Base-by-base conservation (phyloP, 1,284 basidiomycete species). In the Pascua guehoae region DNA sequence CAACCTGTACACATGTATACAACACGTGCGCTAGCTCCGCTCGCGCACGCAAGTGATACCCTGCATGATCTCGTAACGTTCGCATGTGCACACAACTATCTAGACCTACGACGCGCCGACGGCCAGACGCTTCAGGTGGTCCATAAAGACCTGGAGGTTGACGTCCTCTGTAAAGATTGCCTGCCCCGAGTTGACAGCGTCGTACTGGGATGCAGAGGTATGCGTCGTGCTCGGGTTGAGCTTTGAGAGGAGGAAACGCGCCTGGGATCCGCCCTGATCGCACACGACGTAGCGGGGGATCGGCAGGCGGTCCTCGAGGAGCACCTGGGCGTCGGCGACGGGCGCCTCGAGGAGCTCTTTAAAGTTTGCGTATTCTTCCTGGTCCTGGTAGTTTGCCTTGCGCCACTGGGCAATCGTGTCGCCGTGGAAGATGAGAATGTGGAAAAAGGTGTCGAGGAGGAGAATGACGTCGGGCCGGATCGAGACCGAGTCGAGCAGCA, bases 121-220 rank as follows among this genome's bases (percentile, higher is more conserved):
- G 41, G 72, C 72, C 80, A 94, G 77, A 69, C 91, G 84, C 77
- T 93, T 93, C 76, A 93, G 80, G 79, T 92, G 88, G 74, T 94
- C 91, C 91, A 94, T 94, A 80, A 96, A 95, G 57, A 95, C 89
- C 75, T 94, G 91, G 79, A 95, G 83, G 74, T 90, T 94, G 60
- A 98, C 95, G 78, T 99, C 96, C 78, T 98, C 96, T 53, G 96
- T 99, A 76, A 98, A 97, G 79, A 98, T 98, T 15, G 93, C 92
- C 74, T 91, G 89, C 4, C 94, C 95, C 1, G 83, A 76, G 45
- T 82, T 84, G 39, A 84, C 83, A 2, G 84, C 82, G 24, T 91
- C 91, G 84, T 94, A 92, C 41, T 70, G 71, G 57, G 84, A 86
- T 47, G 87, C 85, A 18, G 87, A 88, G 87, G 96, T 94, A 77